phyloP scores from a whole-genome alignment of 768 basidiomycete species.

The Boletus patriciae region DNA sequence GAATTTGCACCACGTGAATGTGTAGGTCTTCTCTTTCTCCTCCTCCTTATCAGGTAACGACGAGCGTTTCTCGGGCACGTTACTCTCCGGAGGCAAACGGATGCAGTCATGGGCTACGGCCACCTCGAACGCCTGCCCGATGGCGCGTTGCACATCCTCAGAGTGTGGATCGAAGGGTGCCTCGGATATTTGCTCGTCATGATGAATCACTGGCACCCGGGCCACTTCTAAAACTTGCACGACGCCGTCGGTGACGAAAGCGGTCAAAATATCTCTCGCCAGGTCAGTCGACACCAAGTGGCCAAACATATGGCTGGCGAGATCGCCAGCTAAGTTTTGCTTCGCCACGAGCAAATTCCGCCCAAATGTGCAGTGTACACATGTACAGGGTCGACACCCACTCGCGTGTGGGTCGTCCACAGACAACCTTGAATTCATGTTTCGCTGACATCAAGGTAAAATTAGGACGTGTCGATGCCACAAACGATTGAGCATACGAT shows the following conservation, averaged over 20 bases:
- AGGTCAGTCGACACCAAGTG: neutral
- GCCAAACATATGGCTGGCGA: constrained; percentile 12
- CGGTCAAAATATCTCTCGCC: neutral
- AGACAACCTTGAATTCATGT: neutral
- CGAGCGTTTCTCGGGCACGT: neutral
- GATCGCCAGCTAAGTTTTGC: neutral
- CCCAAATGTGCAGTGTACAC: neutral
- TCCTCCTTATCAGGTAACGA: neutral
- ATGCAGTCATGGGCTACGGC: neutral
- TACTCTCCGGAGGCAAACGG: neutral
- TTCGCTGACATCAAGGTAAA: neutral
- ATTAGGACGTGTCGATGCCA: neutral
- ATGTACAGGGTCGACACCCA: neutral
- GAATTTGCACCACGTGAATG: constrained; percentile 1
- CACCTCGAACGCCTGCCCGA: neutral
- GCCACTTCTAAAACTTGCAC: neutral
- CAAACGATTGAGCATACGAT: neutral
- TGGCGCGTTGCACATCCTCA: neutral
- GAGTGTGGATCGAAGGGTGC: neutral
- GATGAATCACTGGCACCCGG: too few relatives aligned
- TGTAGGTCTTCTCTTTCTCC: neutral
- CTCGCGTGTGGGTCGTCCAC: too few relatives aligned
- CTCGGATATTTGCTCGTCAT: neutral
- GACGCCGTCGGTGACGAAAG: neutral
- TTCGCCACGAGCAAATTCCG: neutral